Percentiles rank a stretch among this genome's conserved stretches.
Evolutionary conservation across 1,284 basidiomycete species (phyloP).

Genomic region (Mycosarcoma mackinlayi): DNA sequence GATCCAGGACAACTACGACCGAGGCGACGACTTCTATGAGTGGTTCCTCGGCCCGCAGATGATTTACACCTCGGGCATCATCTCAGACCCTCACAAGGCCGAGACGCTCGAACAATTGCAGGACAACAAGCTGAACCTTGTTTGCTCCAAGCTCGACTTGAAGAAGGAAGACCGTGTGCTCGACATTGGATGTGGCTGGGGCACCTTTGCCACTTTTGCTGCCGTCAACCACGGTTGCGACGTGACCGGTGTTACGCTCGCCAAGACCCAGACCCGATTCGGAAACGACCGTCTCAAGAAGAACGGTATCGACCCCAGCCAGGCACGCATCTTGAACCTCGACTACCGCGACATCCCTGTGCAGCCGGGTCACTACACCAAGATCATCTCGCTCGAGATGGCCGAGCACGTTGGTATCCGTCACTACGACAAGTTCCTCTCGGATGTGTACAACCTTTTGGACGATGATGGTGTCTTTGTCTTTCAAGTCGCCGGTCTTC

Average conservation of each 20-base stretch:
- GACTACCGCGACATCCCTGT: slow-evolving; percentile 94
- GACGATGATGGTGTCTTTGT: slow-evolving; percentile 95
- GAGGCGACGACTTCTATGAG: slow-evolving; percentile 71
- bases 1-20: slow-evolving; percentile 95
- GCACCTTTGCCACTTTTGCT: slow-evolving; percentile 91
- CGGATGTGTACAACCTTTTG: slow-evolving; percentile 90
- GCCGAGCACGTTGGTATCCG: slow-evolving; percentile 93
- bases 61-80: slow-evolving; percentile 96
- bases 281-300: slow-evolving; percentile 86
- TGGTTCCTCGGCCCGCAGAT: slow-evolving; percentile 97
- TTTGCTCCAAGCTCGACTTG: slow-evolving; percentile 93
- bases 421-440: slow-evolving; percentile 88
- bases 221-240: slow-evolving; percentile 97
- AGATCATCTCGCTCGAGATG: slow-evolving; percentile 98
- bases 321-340: slow-evolving; percentile 90
- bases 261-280: slow-evolving; percentile 88
- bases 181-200: slow-evolving; percentile 98
- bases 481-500: slow-evolving; percentile 94
- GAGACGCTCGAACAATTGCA: slow-evolving; percentile 95
- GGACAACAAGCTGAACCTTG: slow-evolving; percentile 95
- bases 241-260: slow-evolving; percentile 93
- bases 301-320: slow-evolving; percentile 80
- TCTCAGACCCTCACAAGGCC: slow-evolving; percentile 78
- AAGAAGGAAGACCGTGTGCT: slow-evolving; percentile 84
- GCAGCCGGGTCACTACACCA: slow-evolving; percentile 81